Evolutionary conservation across 306 rosid species (phyloP), one percentile per base, ranked within the genome.

Genomic region (Prinsepia uniflora): DNA sequence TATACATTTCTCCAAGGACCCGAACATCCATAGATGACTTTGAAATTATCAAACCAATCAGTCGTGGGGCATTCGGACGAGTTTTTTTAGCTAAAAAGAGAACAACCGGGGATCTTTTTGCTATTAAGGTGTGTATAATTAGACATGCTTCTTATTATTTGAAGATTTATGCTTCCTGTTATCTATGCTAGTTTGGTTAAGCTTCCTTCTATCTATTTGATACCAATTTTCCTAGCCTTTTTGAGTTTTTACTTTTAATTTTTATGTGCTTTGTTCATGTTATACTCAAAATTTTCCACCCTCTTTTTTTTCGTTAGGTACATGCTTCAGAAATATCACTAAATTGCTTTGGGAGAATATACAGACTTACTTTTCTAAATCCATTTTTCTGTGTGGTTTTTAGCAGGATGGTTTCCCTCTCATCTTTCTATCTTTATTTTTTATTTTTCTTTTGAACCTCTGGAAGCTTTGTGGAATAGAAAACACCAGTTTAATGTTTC

Each of bases 61-160:
- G 99, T 63, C 96, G 99, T 56, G 99, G 99, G 72, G 99, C 99
- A 83, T 94, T 94, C 82, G 99, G 99, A 76, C 88, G 99, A 82
- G 99, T 94, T 83, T 94, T 94, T 84, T 79, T 94, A 83, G 99
- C 99, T 76, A 89, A 89, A 80, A 94, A 94, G 91, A 89, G 99
- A 83, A 89, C 94, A 24, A 94, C 99, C 8, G 99, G 99, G 66
- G 99, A 94, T 79, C 96, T 94, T 64, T 94, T 94, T 82, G 99
- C 99, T 0, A 94, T 94, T 81, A 94, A 94, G 96, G 99, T 80
- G 46, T 47, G 56, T 68, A 48, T 62, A 43, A 55, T 56, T 12
- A 10, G 42, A 46, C 54, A 10, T 30, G 61, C 55, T 54, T 66
- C 19, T 22, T 57, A 46, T 19, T 30, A 30, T 30, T 30, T 30